Conservation (phyloP, 228 moss, liverwort and hornwort species). For the Sphagnum fallax region DNA sequence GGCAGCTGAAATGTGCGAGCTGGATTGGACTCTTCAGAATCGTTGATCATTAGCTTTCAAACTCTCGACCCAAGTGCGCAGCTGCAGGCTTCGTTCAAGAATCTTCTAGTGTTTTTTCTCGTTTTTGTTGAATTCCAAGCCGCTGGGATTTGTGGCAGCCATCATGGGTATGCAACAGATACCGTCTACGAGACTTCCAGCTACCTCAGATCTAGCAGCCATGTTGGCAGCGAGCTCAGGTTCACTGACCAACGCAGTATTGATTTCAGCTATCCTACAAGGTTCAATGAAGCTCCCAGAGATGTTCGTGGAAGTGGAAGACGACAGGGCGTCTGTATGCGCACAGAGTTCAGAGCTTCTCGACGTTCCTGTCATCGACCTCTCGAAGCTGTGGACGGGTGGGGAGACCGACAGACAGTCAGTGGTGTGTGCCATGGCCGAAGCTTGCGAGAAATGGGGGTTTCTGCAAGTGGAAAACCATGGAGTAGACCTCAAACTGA, state of each 20-base stretch:
- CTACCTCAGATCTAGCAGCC: background rate
- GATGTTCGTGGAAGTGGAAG: constrained; percentile 41
- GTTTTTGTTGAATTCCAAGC: too few species aligned
- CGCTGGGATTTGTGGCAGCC: too few species aligned
- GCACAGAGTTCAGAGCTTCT: constrained; percentile 11
- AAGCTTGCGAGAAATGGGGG: constrained; percentile 39
- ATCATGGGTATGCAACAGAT: constrained; percentile 8
- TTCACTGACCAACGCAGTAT: constrained; percentile 25
- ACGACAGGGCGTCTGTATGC: constrained; percentile 17
- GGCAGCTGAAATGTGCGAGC: too few species aligned
- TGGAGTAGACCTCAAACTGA: constrained; percentile 29
- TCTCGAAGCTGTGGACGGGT: constrained; percentile 23
- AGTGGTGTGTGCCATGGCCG: constrained; percentile 17
- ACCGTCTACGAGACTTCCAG: constrained; percentile 1
- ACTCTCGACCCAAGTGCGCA: too few species aligned
- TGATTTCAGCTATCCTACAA: constrained; percentile 39
- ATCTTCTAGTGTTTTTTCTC: too few species aligned
- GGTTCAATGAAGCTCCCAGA: constrained; percentile 38
- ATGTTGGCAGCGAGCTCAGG: constrained; percentile 1
- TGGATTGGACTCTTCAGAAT: too few species aligned
- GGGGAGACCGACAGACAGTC: constrained; percentile 12
- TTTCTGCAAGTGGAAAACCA: constrained; percentile 49
- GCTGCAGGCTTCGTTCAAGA: too few species aligned
- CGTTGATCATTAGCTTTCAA: too few species aligned
- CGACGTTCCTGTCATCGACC: constrained; percentile 37